Percentiles rank a stretch among this genome's conserved stretches.
Evolutionary conservation across 257 asterid species (phyloP).

Genomic region (Solanum sejunctum): DNA sequence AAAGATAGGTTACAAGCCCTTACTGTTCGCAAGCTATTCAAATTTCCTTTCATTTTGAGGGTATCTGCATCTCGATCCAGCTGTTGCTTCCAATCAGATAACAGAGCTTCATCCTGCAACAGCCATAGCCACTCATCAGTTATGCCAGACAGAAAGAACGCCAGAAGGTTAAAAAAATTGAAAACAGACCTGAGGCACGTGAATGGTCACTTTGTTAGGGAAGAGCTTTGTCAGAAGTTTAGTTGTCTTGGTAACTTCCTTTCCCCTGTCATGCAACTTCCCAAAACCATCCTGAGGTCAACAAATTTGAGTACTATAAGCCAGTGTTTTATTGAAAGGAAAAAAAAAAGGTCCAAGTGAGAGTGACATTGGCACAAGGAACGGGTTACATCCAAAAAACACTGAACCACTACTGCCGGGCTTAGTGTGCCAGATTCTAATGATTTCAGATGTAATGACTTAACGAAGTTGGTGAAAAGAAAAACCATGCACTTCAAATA

Average conservation of each 20-base stretch:
- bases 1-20: constrained; percentile 15
- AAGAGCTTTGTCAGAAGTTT: constrained; percentile 73
- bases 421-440: not conserved
- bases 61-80: constrained; percentile 81
- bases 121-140: constrained; percentile 6
- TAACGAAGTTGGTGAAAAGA: not conserved
- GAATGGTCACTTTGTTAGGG: constrained; percentile 80
- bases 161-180: not conserved
- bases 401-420: not conserved
- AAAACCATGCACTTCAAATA: not conserved
- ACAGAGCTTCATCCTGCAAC: constrained; percentile 73
- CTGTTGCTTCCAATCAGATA: constrained; percentile 75
- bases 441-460: not conserved
- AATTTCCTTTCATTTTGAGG: constrained; percentile 60
- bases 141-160: not conserved
- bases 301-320: not conserved
- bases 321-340: not conserved
- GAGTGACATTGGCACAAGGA: not conserved
- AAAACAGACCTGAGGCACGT: constrained; percentile 64
- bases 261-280: constrained; percentile 67
- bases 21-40: constrained; percentile 65
- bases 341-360: not conserved
- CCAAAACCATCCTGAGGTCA: constrained; percentile 68
- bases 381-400: not conserved
- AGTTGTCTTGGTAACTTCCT: constrained; percentile 67